A percentile compares a stretch with the other conserved stretches of the same genome.
Evolutionary conservation across 2,329 filamentous ascomycete genomes (phyloP).

Genomic region (Calonectria naviculata): DNA sequence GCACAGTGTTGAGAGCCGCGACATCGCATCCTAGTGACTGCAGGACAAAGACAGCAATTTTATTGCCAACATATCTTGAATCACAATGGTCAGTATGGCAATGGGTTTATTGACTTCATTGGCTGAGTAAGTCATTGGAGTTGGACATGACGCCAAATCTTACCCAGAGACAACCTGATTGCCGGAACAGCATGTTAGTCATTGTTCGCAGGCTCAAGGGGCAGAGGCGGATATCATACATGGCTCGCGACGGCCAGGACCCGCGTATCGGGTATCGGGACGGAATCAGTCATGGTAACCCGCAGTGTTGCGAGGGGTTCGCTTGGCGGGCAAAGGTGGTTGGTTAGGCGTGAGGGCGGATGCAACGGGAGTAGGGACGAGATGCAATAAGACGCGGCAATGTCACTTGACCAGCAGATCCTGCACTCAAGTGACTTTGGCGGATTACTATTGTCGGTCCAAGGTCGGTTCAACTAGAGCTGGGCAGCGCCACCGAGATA

Average conservation of each 20-base stretch:
- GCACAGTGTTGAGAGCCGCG: conserved; percentile 92
- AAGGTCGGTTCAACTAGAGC: neutral
- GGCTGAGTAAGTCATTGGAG: neutral
- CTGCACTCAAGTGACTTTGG: neutral
- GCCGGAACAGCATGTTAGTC: conserved; percentile 22
- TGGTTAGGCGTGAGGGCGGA: neutral
- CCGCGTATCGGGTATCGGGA: conserved; percentile 64
- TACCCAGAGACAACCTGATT: conserved; percentile 43
- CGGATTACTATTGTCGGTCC: neutral
- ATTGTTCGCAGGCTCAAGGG: neutral
- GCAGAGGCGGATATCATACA: conserved; percentile 67
- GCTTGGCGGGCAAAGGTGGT: conserved; percentile 6
- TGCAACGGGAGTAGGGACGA: conserved; percentile 2
- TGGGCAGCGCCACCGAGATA: neutral
- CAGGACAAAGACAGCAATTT: conserved; percentile 95
- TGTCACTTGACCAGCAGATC: conserved; percentile 3
- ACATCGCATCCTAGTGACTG: conserved; percentile 95
- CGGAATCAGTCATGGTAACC: conserved; percentile 35
- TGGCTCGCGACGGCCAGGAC: conserved; percentile 94
- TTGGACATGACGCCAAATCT: neutral
- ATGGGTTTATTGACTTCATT: neutral
- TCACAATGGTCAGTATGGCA: neutral
- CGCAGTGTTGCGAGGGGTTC: neutral
- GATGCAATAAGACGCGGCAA: neutral
- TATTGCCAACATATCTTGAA: conserved; percentile 93